These are phyloP conservation scores for Chaetomium fimeti DNA, from an alignment of 495 filamentous ascomycete species.

Conservation along the genomic window DNA sequence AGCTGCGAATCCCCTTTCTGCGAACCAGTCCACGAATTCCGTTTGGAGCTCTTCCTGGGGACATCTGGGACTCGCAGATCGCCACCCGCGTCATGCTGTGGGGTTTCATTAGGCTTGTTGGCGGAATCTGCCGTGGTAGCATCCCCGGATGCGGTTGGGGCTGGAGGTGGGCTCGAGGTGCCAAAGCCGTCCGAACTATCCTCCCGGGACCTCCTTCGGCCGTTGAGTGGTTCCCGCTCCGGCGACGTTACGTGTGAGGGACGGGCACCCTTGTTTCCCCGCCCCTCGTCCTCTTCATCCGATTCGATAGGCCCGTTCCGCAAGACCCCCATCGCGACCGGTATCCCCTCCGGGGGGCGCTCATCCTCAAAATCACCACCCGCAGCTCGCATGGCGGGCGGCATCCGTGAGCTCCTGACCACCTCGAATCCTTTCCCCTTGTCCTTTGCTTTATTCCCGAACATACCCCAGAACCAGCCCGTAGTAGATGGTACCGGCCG, in stretches of 20 bases:
- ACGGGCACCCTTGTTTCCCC: conserved; percentile 28
- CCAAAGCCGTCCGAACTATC: conserved; percentile 40
- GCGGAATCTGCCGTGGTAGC: conserved; percentile 58
- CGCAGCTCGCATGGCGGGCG: conserved; percentile 53
- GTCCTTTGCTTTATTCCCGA: conserved; percentile 81
- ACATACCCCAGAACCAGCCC: conserved; percentile 78
- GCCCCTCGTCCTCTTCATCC: conserved; percentile 53
- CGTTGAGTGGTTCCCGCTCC: conserved; percentile 44
- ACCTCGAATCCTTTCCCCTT: conserved; percentile 95
- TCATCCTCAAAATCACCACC: conserved; percentile 56
- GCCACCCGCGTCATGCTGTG: not conserved
- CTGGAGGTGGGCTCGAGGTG: conserved; percentile 25
- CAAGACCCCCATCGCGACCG: conserved; percentile 56
- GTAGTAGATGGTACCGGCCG: conserved; percentile 82
- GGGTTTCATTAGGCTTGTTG: not conserved
- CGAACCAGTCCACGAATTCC: conserved; percentile 40
- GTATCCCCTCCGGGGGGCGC: conserved; percentile 53
- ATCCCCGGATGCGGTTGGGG: conserved; percentile 55
- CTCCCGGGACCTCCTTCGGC: conserved; percentile 44
- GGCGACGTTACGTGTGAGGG: conserved; percentile 33
- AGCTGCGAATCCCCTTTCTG: conserved; percentile 20
- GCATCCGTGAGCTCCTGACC: conserved; percentile 77
- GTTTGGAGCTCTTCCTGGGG: conserved; percentile 63
- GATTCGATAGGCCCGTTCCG: conserved; percentile 58
- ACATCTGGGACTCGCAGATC: conserved; percentile 42